Base-by-base conservation (phyloP, 2,329 filamentous ascomycete genomes). In the Apiospora koreana region DNA sequence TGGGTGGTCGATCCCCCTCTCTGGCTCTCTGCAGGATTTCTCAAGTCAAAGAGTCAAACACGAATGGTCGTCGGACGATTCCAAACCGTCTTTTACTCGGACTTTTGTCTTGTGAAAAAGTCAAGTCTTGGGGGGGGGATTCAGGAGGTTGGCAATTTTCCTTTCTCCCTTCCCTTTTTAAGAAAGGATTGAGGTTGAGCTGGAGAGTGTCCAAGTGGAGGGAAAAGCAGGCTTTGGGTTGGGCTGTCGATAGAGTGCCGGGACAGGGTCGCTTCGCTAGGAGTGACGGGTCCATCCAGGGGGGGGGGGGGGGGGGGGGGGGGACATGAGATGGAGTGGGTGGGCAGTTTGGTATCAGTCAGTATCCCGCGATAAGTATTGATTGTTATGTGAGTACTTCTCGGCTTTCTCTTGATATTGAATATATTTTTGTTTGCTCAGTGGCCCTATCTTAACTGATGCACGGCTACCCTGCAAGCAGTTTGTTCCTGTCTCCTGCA, bases 161-260 rank as follows among this genome's bases (percentile, higher is more conserved):
- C 31, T 38, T 62, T 62, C 31, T 38, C 31, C 54, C 31, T 38
- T 62, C 21, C 54, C 54, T 38, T 62, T 62, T 62, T 67, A 64
- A 45, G 64, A 65, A 54, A 50, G 45, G 69, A 38, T 68, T 18
- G 70, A 68, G 58, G 65, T 68, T 65, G 68, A 58, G 38, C 48
- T 16, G 31, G 14, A 43, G 41, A 70, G 70, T 65, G 43, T 65
- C 70, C 65, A 70, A 71, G 68, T 69, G 68, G 70, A 66, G 28
- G 62, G 12, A 45, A 66, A 69, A 68, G 58, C 66, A 70, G 69
- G 65, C 68, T 69, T 68, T 68, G 45, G 68, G 70, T 67, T 67
- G 48, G 42, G 62, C 68, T 31, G 66, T n/a, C 66, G 66, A 68
- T 18, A 42, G 38, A 38, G n/a, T 28, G 38, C 65, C 42, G 65